Base-by-base conservation (phyloP, 495 filamentous ascomycete genomes). In the Jackrogersella minutella region DNA sequence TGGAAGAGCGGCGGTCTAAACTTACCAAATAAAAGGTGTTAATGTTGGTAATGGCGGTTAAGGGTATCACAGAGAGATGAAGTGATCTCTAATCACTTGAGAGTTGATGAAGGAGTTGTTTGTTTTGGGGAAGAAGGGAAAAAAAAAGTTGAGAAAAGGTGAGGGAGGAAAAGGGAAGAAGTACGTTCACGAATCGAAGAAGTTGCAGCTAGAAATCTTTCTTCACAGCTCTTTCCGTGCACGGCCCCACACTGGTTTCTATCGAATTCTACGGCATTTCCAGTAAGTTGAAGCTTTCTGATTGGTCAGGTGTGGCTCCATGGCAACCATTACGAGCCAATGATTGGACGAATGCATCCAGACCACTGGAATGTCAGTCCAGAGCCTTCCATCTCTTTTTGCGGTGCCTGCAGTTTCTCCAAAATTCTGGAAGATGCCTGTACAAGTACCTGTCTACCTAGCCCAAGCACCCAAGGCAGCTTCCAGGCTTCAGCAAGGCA, bases 231-330 rank as follows among this genome's bases (percentile, higher is more conserved):
- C 71, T 74, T 68, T 70, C 52, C 47, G 56, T 67, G 66, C 52
- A 70, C 68, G 66, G 66, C 66, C 66, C 66, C 66, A 69, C 66
- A 13, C 52, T 66, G 62, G 72, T 72, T 74, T 74, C 72, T 74
- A 74, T 74, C 44, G 70, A 74, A 74, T 74, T 74, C 72, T 70
- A 74, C 63, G 72, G 70, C 61, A 61, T 61, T 69, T 69, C 57
- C 58, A 60, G 61, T 31, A 16, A 10, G 16, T 21, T 13, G 13
- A 10, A 47, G 57, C 37, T 54, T 36, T 56, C 24, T 74, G 60
- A 73, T 74, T 74, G 72, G 72, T 17, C 21, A 2, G 50, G n/a
- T 1, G 5, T 2, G 21, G 41, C 57, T 61, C 63, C 66, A 57
- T 64, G 61, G 66, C 69, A 72, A 72, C 72, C 57, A 50, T 4